Evolutionary conservation across 345 rosid genomes (phyloP).

Genomic region (Brassica juncea): DNA sequence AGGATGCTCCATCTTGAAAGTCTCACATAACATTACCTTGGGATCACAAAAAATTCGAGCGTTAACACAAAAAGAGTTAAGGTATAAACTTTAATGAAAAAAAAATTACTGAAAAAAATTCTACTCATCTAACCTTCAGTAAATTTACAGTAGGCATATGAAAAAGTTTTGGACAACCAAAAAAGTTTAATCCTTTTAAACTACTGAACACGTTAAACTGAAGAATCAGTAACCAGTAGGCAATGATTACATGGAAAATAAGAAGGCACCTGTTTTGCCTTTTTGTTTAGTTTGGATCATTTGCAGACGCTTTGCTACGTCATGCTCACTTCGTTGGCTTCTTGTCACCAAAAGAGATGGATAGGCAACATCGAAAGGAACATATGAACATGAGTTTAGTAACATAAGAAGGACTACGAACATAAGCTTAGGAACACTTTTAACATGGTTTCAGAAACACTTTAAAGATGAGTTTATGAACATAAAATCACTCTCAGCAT

Average conservation of each 20-base stretch:
- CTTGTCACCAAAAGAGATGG: background rate
- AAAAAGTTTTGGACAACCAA: background rate
- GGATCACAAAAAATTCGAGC: background rate
- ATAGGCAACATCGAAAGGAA: background rate
- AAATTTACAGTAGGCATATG: background rate
- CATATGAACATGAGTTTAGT: too few relatives aligned
- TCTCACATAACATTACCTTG: background rate
- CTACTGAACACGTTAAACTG: background rate
- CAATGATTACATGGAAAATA: background rate
- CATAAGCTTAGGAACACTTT: too few relatives aligned
- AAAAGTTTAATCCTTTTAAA: background rate
- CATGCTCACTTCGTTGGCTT: background rate
- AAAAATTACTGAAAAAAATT: background rate
- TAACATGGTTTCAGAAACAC: too few relatives aligned
- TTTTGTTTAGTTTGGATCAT: background rate
- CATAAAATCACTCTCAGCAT: too few relatives aligned
- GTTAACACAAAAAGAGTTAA: background rate
- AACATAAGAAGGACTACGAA: too few relatives aligned
- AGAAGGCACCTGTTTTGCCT: background rate
- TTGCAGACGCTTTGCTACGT: background rate
- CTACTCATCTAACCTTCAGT: background rate
- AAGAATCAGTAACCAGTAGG: too few relatives aligned
- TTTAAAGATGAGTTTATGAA: too few relatives aligned
- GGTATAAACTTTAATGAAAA: background rate
- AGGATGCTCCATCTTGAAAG: background rate